phyloP scores from a whole-genome alignment of 495 filamentous ascomycete species.

The Neurospora tetrasperma region DNA sequence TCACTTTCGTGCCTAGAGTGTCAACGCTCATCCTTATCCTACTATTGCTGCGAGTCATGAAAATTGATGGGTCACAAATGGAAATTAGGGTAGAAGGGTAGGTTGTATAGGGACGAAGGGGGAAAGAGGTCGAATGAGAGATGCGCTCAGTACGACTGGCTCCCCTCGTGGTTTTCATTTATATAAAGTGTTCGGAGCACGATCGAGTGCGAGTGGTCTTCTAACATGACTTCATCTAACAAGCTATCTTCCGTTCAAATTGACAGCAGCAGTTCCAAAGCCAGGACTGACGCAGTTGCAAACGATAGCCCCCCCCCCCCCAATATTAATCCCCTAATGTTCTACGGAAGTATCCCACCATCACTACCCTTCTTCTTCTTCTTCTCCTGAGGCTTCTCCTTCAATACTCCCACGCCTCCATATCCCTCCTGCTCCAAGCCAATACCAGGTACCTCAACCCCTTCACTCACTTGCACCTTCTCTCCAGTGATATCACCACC shows the following conservation, averaged over 20 bases:
- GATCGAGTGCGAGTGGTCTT: not conserved
- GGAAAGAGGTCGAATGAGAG: too few species aligned
- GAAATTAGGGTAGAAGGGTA: not conserved
- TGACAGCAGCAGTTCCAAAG: not conserved
- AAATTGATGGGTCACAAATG: not conserved
- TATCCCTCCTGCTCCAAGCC: not conserved
- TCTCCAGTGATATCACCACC: conserved; percentile 11
- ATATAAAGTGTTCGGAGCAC: too few species aligned
- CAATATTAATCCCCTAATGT: not conserved
- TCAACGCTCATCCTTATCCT: too few species aligned
- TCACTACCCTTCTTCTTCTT: not conserved
- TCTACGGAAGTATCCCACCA: not conserved
- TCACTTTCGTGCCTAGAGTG: too few species aligned
- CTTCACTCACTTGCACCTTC: not conserved
- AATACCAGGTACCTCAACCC: not conserved
- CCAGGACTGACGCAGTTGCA: not conserved
- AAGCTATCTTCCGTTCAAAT: not conserved
- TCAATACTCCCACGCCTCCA: not conserved
- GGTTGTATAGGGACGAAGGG: too few species aligned
- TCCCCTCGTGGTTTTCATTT: too few species aligned
- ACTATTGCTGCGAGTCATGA: too few species aligned
- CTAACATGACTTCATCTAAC: not conserved
- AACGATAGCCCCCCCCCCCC: not conserved
- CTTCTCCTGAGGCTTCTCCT: not conserved
- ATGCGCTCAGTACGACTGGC: too few species aligned